Conservation (phyloP, 164 flowering plant species). For the Vitis rupestris region DNA sequence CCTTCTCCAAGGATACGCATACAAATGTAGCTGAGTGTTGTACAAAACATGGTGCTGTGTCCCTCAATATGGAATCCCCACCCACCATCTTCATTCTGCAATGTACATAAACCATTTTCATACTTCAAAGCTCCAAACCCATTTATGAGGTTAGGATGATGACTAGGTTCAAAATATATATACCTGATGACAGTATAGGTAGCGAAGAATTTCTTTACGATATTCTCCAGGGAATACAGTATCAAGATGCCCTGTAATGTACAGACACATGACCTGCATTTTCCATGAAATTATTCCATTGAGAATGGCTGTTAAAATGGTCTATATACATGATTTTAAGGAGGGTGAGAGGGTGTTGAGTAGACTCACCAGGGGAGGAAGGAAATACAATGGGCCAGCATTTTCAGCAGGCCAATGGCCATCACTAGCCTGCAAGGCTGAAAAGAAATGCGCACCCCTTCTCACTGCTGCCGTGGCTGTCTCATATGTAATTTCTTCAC, state of each 20-base stretch:
- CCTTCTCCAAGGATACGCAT: conserved; percentile 31
- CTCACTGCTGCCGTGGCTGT: conserved; percentile 35
- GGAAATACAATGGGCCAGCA: conserved; percentile 53
- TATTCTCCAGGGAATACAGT: conserved; percentile 36
- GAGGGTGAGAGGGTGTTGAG: no score
- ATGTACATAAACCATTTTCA: no score
- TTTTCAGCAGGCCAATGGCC: conserved; percentile 73
- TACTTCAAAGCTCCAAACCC: no score
- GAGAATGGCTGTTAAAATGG: no score
- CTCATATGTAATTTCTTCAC: conserved; percentile 46
- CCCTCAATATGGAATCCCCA: no score
- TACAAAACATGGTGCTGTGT: no score
- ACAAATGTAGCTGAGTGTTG: neutral
- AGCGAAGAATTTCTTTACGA: conserved; percentile 47
- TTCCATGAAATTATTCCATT: neutral
- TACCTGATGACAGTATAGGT: conserved; percentile 58
- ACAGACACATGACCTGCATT: conserved; percentile 39
- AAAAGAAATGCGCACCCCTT: conserved; percentile 42
- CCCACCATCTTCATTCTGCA: no score
- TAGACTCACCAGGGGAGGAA: conserved; percentile 50
- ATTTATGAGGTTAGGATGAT: neutral
- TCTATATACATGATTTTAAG: no score
- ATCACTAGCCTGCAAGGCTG: conserved; percentile 53
- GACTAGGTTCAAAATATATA: neutral
- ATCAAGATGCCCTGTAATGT: conserved; percentile 47